Evolutionary conservation across 1,284 basidiomycete genomes (phyloP).

Genomic region (Trametes polyzona): DNA sequence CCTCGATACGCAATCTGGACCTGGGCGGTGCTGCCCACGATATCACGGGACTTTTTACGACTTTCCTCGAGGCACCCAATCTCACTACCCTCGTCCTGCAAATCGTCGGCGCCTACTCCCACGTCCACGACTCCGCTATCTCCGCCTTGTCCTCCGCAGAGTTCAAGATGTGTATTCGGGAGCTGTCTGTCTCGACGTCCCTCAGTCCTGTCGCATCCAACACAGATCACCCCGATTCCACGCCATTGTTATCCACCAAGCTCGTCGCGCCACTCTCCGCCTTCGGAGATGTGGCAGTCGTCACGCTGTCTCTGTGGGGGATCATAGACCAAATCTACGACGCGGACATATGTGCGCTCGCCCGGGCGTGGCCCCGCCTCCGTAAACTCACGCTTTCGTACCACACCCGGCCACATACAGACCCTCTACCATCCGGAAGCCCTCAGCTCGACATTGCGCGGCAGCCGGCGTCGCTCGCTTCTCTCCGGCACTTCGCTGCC

Average conservation of each 20-base stretch:
- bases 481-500: constrained; percentile 14
- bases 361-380: constrained; percentile 13
- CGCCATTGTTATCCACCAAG: not conserved
- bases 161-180: constrained; percentile 9
- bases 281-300: constrained; percentile 6
- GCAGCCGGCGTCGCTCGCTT: constrained; percentile 2
- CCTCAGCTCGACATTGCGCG: not conserved
- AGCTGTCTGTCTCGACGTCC: not conserved
- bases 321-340: not conserved
- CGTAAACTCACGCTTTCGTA: constrained; percentile 9
- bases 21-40: constrained; percentile 1
- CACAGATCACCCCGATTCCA: too few species aligned
- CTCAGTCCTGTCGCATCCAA: not conserved
- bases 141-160: not conserved
- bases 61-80: constrained; percentile 8
- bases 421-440: too few species aligned
- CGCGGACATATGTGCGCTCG: constrained; percentile 13
- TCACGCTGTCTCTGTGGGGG: constrained; percentile 8
- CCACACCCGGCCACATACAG: too few species aligned
- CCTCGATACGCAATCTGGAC: not conserved
- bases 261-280: constrained; percentile 6
- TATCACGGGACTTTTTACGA: not conserved
- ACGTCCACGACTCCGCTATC: not conserved
- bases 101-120: too few species aligned
- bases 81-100: too few species aligned